Evolutionary conservation across 306 rosid genomes (phyloP), one percentile per base, ranked within the genome.

Genomic region (Coriaria nepalensis): DNA sequence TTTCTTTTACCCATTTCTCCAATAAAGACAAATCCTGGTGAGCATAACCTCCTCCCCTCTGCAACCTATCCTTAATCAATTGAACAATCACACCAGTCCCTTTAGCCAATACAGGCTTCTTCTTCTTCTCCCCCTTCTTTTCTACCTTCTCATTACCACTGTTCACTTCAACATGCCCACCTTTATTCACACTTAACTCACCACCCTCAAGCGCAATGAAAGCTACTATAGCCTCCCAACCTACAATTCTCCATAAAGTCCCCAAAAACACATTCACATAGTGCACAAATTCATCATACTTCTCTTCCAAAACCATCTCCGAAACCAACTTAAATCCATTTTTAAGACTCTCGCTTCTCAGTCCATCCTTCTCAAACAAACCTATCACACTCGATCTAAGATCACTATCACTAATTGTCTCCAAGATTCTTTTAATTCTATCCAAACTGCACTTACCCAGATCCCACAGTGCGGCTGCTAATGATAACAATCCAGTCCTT

Each of bases 51-150:
- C 56, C 59, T 57, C 45, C 57, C 49, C 72, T 49, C 70, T 14
- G 76, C 57, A 84, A 53, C 64, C 76, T 82, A n/a, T 72, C 83
- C 73, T 81, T 81, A 50, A 90, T 64, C 70, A 81, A 63, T 15
- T 78, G 75, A 40, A 81, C 51, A 45, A 81, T 67, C 48, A 67
- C 69, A 70, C 71, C 47, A 49, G 87, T 81, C 37, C 95, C 98
- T 61, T 75, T 79, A 50, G 92, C 95, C 61, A 85, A 61, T 14
- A 73, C 74, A 52, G 55, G 78, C 73, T 85, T 90, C 79, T 79
- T 90, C 70, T 69, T 81, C 92, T 73, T 78, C 60, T 73, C 78
- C 34, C 60, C 57, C 63, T 77, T 83, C 74, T 70, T 77, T 8
- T 62, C 80, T 6, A 13, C 77, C 52, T 65, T 81, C 14, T 51